Evolutionary conservation across 2,329 filamentous ascomycete genomes (phyloP).

Genomic region (Diaporthe capsici): DNA sequence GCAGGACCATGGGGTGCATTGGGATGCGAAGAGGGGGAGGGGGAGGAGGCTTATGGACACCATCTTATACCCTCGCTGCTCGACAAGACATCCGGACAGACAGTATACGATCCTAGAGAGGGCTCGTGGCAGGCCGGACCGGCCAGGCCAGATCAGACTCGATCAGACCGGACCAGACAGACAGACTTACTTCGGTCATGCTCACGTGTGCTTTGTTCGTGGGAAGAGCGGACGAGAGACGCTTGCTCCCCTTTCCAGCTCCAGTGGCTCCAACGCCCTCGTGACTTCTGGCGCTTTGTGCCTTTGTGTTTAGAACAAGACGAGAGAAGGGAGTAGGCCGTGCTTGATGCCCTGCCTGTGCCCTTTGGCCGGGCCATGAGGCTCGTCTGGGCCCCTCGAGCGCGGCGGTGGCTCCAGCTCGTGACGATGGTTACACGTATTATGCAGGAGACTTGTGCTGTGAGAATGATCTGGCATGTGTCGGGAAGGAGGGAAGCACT

Average conservation of each 20-base stretch:
- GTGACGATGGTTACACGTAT: constrained; percentile 14
- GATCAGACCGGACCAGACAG: not conserved
- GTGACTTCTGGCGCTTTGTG: constrained; percentile 28
- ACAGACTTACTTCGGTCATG: not conserved
- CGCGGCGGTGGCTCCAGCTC: not conserved
- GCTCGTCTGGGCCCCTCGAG: not conserved
- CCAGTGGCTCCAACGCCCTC: not conserved
- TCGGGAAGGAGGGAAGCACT: not conserved
- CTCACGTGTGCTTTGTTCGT: constrained; percentile 30
- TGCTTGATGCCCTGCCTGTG: constrained; percentile 12
- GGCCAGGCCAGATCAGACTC: not conserved
- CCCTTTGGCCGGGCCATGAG: not conserved
- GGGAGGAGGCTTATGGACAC: not conserved
- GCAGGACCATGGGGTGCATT: not conserved
- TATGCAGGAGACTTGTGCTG: constrained; percentile 11
- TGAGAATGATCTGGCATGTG: constrained; percentile 14
- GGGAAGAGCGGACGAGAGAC: not conserved
- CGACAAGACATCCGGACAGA: not conserved
- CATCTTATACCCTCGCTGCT: constrained; percentile 15
- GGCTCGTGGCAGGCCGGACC: constrained; percentile 7
- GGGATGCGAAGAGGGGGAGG: not conserved
- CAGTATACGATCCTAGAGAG: not conserved
- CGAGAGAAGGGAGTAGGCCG: not conserved
- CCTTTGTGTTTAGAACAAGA: not conserved
- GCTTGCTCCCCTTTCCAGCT: not conserved